Base-by-base conservation (phyloP, 495 filamentous ascomycete species). In the Choiromyces venosus region DNA sequence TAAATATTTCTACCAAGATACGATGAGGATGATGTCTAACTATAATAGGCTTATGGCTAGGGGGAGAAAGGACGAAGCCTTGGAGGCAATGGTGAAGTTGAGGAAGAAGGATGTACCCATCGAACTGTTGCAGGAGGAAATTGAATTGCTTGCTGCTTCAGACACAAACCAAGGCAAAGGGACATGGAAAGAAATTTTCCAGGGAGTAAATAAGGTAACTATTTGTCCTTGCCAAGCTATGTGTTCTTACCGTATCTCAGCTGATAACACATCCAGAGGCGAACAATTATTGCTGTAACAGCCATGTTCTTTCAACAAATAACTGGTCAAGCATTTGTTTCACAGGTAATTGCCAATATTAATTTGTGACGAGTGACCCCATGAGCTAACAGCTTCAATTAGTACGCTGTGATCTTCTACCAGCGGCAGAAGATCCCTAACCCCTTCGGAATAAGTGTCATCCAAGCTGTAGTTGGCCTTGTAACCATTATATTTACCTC, bases 251-350 rank as follows among this genome's bases (percentile, higher is more conserved):
- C 10, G 25, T 12, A 29, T 14, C 25, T 61, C n/a, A 29, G 10
- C 52, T 33, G 52, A 61, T 61, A 61, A 61, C 71, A 29, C 18
- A 33, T 65, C 44, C 19, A 64, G 35, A 68, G 66, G 33, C 75
- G 77, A 52, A 79, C 77, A 36, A 37, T 66, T 25, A 76, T 79
- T 46, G 77, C 77, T 37, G 66, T 78, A n/a, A 35, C 74, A 46
- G 77, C 77, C 66, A 78, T 79, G 77, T 79, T 79, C 40, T 74
- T 74, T 46, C 77, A 79, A 37, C 77, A 79, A 73, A 79, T 79
- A 68, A 79, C 77, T 61, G 77, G 77, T 35, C 77, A 79, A 64
- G 77, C 77, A 52, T 79, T 79, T 29, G 52, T 61, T 29, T 29
- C 52, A 61, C 52, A 61, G 25, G 52, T 61, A 25, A 21, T 52